Base-by-base conservation (phyloP, 2,329 filamentous ascomycete genomes). In the Sporothrix dimorphospora region DNA sequence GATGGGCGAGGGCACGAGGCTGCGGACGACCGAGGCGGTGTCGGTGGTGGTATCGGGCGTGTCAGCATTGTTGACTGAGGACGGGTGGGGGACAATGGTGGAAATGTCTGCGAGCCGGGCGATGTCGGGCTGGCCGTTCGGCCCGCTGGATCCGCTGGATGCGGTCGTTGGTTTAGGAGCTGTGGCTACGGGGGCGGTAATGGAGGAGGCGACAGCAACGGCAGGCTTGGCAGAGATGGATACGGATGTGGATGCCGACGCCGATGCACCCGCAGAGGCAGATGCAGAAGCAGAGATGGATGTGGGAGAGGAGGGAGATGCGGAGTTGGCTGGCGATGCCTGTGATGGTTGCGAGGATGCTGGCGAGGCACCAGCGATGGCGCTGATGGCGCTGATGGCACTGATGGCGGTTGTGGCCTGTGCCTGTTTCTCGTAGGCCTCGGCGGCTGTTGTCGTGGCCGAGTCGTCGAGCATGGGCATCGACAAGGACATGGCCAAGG, bases 1-100 rank as follows among this genome's bases (percentile, higher is more conserved):
- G 53, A 70, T 49, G 3, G 68, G 68, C 21, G 40, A 68, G 27
- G 65, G 65, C 47, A 61, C 53, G 53, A 61, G 40, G 68, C 40
- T 61, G 53, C 40, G 40, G n/a, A 68, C 65, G 14, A 68, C 65
- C 5, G 65, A 68, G 27, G 65, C 40, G 14, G 53, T 70, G 53
- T 24, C 53, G 1, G 68, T 61, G 51, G 49, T 45, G n/a, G 49
- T 40, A 47, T 51, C 65, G 2, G 65, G 45, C 16, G 65, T 53
- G 14, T 30, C 65, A 2, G 65, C 47, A n/a, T 53, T 16, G 24
- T 68, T 53, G 27, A 53, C 65, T 11, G 45, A 38, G 21, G 47
- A 34, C 16, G 65, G 27, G 27, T 16, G 55, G 19, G 55, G 55
- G 4, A 27, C 24, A 11, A 68, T 68, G 7, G 51, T 53, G 21